phyloP scores from a whole-genome alignment of 1,284 basidiomycete species.

The Pholiota adiposa region DNA sequence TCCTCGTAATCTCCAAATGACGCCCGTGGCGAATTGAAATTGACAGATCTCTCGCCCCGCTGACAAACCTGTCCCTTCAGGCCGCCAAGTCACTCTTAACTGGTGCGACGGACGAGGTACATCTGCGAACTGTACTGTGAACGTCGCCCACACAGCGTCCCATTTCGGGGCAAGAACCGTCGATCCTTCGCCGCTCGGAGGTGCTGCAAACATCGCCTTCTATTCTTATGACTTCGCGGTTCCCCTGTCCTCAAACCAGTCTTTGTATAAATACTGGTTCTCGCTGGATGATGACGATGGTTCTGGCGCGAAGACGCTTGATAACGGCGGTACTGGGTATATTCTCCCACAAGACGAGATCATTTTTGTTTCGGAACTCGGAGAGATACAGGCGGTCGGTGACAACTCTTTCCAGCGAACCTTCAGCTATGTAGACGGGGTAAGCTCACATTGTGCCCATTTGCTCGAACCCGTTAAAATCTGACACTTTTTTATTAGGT shows the following conservation, averaged over 20 bases:
- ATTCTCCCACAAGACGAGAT: neutral
- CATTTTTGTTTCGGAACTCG: neutral
- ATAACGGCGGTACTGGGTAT: neutral
- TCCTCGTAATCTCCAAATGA: neutral
- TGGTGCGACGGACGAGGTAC: constrained; percentile 38
- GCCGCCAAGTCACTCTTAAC: constrained; percentile 31
- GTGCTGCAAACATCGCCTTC: neutral
- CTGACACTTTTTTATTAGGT: neutral
- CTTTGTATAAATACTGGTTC: constrained; percentile 1
- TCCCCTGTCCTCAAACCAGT: neutral
- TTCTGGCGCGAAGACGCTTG: neutral
- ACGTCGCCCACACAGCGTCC: neutral
- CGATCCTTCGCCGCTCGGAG: neutral
- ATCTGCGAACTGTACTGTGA: constrained; percentile 24
- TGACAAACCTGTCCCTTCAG: constrained; percentile 23
- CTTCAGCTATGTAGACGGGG: neutral
- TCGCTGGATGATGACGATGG: neutral
- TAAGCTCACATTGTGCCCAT: neutral
- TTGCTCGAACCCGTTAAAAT: neutral
- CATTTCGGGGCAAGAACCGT: neutral
- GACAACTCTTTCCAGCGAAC: neutral
- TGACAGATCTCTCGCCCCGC: constrained; percentile 7
- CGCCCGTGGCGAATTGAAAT: constrained; percentile 28
- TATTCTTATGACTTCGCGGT: neutral
- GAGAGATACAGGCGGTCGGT: neutral